Evolutionary conservation across 306 rosid genomes (phyloP), one percentile per base, ranked within the genome.

Genomic region (Mimosa pudica): DNA sequence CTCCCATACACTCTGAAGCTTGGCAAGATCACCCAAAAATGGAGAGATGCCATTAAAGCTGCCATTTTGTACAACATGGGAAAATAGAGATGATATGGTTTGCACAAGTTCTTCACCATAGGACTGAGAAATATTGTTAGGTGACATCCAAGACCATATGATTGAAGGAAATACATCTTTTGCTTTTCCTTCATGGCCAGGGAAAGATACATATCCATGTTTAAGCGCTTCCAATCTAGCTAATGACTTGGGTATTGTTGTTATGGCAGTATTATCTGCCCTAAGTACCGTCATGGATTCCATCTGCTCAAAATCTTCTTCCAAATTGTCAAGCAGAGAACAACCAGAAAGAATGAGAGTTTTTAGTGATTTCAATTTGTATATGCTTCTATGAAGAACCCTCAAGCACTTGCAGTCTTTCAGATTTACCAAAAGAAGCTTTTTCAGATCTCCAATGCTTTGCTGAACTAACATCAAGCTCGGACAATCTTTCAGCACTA

Each of bases 111-210:
- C 7, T 1, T 6, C 72, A 74, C 32, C 6, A 67, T 0, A 4
- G 7, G 83, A 17, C 0, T 74, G 51, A 3, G 69, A 11, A 54
- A 18, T 42, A 7, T 51, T 63, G 16, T 24, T 74, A 41, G 88
- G 86, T n/a, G 80, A 83, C 64, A 68, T 82, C 84, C 84, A 81
- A 77, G 88, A 85, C 74, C 42, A 32, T 14, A 86, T 14, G 6
- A 66, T 20, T 38, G 87, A 78, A 81, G 86, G 77, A 47, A 77
- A 66, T 35, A 71, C 30, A 64, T 85, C 71, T 9, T 33, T 45
- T 0, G 88, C 7, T 3, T 55, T 49, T 49, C 55, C 55, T 12
- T 49, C 17, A 49, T 49, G 3, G 1, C 55, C 55, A 49, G 5
- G 5, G 5, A 49, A 49, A 49, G 55, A 49, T 11, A 49, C 55